Conservation (phyloP, 2,329 filamentous ascomycete genomes). For the Epichloe elymi region DNA sequence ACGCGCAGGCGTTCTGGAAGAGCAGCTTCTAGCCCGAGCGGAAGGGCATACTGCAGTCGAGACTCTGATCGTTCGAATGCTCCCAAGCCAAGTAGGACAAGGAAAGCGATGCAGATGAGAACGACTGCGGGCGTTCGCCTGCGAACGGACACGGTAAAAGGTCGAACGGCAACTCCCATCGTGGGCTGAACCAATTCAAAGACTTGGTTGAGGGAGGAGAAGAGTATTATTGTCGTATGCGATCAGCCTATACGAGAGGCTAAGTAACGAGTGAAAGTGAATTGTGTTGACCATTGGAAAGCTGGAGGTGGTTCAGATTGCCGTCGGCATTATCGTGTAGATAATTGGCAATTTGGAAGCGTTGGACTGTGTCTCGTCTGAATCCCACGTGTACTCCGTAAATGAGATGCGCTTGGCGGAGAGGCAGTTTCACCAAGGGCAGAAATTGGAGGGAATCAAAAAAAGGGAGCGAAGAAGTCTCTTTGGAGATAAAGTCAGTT, state of each 20-base stretch:
- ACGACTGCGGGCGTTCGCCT: neutral
- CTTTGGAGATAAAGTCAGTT: too few relatives aligned
- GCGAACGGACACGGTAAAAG: slow-evolving; percentile 4
- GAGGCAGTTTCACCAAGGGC: too few relatives aligned
- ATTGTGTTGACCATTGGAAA: neutral
- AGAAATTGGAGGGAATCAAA: too few relatives aligned
- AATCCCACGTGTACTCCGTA: neutral
- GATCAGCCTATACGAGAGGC: neutral
- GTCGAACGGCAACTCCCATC: slow-evolving; percentile 6
- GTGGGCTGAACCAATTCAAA: neutral
- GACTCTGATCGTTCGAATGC: slow-evolving; percentile 5
- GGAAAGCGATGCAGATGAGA: neutral
- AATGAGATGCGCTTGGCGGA: neutral
- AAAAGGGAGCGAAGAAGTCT: too few relatives aligned
- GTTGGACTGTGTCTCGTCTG: neutral
- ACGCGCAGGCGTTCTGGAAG: slow-evolving; percentile 9
- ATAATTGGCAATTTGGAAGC: neutral
- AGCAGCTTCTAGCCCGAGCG: slow-evolving; percentile 12
- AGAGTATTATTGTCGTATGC: neutral
- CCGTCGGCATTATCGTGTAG: neutral
- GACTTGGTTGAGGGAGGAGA: neutral
- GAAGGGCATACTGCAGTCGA: slow-evolving; percentile 7
- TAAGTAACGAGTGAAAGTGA: neutral
- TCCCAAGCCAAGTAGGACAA: slow-evolving; percentile 3
- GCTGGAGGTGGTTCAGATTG: neutral